Evolutionary conservation across 139 green algal species (phyloP), one percentile per base, ranked within the genome.

Genomic region (Chlorella sp.): DNA sequence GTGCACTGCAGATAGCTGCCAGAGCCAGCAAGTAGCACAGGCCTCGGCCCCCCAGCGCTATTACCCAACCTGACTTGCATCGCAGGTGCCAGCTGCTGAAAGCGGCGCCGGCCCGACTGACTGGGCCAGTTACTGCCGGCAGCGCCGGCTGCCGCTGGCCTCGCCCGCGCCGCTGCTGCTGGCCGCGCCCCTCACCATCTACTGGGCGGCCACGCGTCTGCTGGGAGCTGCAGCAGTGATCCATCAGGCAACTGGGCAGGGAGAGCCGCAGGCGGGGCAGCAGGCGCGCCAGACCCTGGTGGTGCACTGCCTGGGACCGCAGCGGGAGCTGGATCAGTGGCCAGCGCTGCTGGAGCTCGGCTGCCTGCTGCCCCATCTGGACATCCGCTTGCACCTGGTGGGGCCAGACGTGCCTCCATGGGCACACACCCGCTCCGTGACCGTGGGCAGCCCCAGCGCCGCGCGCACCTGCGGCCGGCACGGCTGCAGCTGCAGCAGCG

Each of bases 111-210:
- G n/a, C n/a, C n/a, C n/a, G n/a, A n/a, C n/a, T n/a, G n/a, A n/a
- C 53, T 86, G 81, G 81, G 55, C 15, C 0, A 73, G 31, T 2
- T 81, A 83, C 71, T 86, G 81, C 38, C 38, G 27, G 4, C 45
- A 64, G 59, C 51, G 69, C 0, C 60, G 82, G 8, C 73, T 87
- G 61, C 61, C 72, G 1, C 68, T 71, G 5, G 61, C 60, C 15
- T 83, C 77, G 0, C 82, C 81, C 11, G 72, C 62, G 1, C 68
- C 82, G 12, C 68, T 87, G 61, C 65, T 83, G 55, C 61, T 87
- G 62, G 77, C 84, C 41, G 72, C 73, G 17, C 53, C 45, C 21
- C 64, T 83, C 12, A 81, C 80, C 0, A 29, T 68, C 1, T 64
- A 78, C 25, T 21, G 36, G 15, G 60, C 60, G 8, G 74, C 83